These are phyloP conservation scores for Neonectria neomacrospora DNA, from an alignment of 2,329 filamentous ascomycete genomes.

Conservation along the genomic window DNA sequence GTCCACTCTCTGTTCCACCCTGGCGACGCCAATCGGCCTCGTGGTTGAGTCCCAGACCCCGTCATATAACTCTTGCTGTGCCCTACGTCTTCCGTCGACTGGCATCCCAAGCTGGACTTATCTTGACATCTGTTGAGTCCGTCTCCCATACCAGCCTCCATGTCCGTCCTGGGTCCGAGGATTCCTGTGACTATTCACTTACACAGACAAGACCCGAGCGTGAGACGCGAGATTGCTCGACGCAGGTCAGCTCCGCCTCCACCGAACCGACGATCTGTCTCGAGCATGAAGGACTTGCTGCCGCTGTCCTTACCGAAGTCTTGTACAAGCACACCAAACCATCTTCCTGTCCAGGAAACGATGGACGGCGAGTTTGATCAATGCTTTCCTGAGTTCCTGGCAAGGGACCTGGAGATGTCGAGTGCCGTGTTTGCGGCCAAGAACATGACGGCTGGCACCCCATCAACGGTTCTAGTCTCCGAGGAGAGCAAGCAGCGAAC, in stretches of 20 bases:
- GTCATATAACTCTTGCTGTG: slow-evolving; percentile 34
- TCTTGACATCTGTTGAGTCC: slow-evolving; percentile 26
- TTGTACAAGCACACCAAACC: slow-evolving; percentile 38
- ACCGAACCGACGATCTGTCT: slow-evolving; percentile 49
- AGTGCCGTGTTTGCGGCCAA: slow-evolving; percentile 59
- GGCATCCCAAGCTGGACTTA: slow-evolving; percentile 18
- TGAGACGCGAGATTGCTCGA: slow-evolving; percentile 21
- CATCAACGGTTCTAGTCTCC: slow-evolving; percentile 51
- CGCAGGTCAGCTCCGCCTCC: slow-evolving; percentile 34
- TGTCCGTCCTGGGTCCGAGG: slow-evolving; percentile 33
- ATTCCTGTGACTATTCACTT: slow-evolving; percentile 42
- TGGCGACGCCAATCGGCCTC: slow-evolving; percentile 21
- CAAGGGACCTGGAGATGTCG: slow-evolving; percentile 63
- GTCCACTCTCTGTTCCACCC: slow-evolving; percentile 33
- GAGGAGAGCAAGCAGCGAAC: slow-evolving; percentile 39
- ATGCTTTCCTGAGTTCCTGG: slow-evolving; percentile 68
- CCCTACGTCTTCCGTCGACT: slow-evolving; percentile 22
- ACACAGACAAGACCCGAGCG: slow-evolving; percentile 37
- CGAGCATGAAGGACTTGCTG: slow-evolving; percentile 54
- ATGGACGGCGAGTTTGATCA: slow-evolving; percentile 50
- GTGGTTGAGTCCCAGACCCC: slow-evolving; percentile 36
- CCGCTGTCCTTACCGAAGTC: slow-evolving; percentile 50
- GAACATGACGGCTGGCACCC: slow-evolving; percentile 64
- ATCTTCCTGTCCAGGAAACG: slow-evolving; percentile 38
- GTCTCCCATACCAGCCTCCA: slow-evolving; percentile 21